phyloP scores from a whole-genome alignment of 2,329 filamentous ascomycete genomes.

The Pseudocercospora cruenta region DNA sequence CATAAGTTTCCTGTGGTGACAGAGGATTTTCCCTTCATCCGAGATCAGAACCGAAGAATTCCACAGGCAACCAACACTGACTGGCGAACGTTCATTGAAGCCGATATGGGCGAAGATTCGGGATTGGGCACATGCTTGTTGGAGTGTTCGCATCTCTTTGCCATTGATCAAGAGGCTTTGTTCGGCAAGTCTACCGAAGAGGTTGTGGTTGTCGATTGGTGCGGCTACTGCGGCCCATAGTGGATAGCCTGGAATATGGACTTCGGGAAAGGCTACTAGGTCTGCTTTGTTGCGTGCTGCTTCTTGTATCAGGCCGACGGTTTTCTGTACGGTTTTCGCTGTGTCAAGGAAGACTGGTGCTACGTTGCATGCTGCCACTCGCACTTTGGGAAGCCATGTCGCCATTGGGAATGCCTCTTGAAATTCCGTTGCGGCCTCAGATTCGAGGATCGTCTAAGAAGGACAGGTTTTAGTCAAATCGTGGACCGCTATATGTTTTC shows the following conservation, averaged over 20 bases:
- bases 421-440: not conserved
- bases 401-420: slow-evolving; percentile 11
- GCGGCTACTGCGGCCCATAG: slow-evolving; percentile 53
- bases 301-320: slow-evolving; percentile 49
- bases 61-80: slow-evolving; percentile 53
- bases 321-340: slow-evolving; percentile 51
- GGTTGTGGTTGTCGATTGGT: slow-evolving; percentile 55
- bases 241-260: slow-evolving; percentile 58
- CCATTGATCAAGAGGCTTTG: slow-evolving; percentile 54
- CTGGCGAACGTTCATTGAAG: slow-evolving; percentile 52
- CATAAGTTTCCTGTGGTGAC: slow-evolving; percentile 59
- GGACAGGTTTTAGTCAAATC: too few relatives aligned
- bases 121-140: slow-evolving; percentile 43
- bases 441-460: too few relatives aligned
- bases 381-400: slow-evolving; percentile 31
- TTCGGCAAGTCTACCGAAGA: slow-evolving; percentile 52
- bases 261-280: slow-evolving; percentile 59
- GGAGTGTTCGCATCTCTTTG: slow-evolving; percentile 50
- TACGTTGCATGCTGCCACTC: slow-evolving; percentile 36
- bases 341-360: slow-evolving; percentile 55
- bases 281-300: slow-evolving; percentile 51
- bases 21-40: slow-evolving; percentile 48
- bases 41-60: slow-evolving; percentile 58
- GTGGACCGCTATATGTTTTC: not conserved
- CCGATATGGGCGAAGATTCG: slow-evolving; percentile 53